Conservation (phyloP, 495 filamentous ascomycete species). For the Xylaria longipes region DNA sequence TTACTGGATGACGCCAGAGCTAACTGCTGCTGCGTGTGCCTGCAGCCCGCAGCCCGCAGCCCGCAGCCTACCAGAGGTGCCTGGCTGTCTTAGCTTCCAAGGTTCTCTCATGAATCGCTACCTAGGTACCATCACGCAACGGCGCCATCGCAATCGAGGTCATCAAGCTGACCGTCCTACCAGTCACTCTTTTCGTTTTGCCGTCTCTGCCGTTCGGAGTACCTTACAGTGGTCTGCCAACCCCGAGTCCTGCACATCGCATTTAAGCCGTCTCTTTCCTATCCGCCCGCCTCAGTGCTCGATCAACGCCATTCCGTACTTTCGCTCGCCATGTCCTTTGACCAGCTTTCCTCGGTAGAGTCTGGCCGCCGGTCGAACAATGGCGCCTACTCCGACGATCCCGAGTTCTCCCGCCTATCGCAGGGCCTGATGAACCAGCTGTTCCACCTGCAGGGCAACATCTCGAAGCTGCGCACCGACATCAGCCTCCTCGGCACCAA, state of each 20-base stretch:
- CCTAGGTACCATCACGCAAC: slow-evolving; percentile 1
- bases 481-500: slow-evolving; percentile 85
- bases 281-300: background rate
- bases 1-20: slow-evolving; percentile 10
- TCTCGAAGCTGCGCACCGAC: slow-evolving; percentile 78
- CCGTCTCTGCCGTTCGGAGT: background rate
- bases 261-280: background rate
- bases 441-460: slow-evolving; percentile 85
- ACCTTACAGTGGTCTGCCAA: background rate
- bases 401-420: slow-evolving; percentile 85
- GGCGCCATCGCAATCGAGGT: background rate
- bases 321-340: slow-evolving; percentile 78
- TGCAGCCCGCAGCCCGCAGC: background rate
- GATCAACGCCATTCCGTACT: slow-evolving; percentile 15
- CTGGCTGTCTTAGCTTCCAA: background rate
- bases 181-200: slow-evolving; percentile 3
- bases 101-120: slow-evolving; percentile 3
- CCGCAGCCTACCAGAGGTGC: background rate
- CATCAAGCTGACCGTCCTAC: background rate
- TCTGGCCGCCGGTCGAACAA: slow-evolving; percentile 55
- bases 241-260: background rate
- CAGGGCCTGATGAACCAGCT: slow-evolving; percentile 83
- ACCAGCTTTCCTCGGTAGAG: slow-evolving; percentile 83
- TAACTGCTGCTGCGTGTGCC: background rate
- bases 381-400: slow-evolving; percentile 85